Evolutionary conservation across 106 monocot genomes (phyloP), one percentile per base, ranked within the genome.

Genomic region (Dendrobium huoshanense): DNA sequence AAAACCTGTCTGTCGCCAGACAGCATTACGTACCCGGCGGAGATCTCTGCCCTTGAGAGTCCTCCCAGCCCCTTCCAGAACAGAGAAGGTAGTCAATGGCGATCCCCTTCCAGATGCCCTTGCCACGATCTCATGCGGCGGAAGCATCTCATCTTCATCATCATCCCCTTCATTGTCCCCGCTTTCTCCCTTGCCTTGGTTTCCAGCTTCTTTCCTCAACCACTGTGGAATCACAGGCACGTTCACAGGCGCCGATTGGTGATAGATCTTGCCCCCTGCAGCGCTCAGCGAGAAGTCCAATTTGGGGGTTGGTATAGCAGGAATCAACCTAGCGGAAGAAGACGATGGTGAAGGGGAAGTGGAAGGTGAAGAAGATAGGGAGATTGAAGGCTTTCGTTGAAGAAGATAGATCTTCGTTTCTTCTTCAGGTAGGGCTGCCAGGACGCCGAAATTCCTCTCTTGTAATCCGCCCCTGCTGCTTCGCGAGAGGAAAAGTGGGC

Each of bases 71-170:
- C 94, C 94, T 68, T 94, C 94, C 13, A 94, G 86, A 67, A 94
- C 89, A 17, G 94, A 94, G 86, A 91, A 89, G 15, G 94, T 91
- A 20, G 91, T 89, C 91, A 89, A 59, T 9, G 91, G 91, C 58
- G 89, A 91, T 0, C 70, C 87, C 55, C 56, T 84, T 40, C 73
- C 81, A 20, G 76, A 84, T 41, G 82, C 83, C 83, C 94, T 73
- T n/a, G 89, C 94, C 44, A 91, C 89, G 54, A 94, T 94, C 85
- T 94, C 94, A 73, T 94, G 94, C 0, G 94, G 94, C 42, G 94
- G 94, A 55, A 94, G 82, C 84, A 87, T 91, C 89, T 85, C 90
- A 24, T 88, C 87, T 4, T 87, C 87, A 9, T 81, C 83, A 1
- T 79, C 79, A 17, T 72, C 77, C 5, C n/a, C 79, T 0, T 79